phyloP scores from a whole-genome alignment of 2,329 filamentous ascomycete species.

The Neofusicoccum sp. region DNA sequence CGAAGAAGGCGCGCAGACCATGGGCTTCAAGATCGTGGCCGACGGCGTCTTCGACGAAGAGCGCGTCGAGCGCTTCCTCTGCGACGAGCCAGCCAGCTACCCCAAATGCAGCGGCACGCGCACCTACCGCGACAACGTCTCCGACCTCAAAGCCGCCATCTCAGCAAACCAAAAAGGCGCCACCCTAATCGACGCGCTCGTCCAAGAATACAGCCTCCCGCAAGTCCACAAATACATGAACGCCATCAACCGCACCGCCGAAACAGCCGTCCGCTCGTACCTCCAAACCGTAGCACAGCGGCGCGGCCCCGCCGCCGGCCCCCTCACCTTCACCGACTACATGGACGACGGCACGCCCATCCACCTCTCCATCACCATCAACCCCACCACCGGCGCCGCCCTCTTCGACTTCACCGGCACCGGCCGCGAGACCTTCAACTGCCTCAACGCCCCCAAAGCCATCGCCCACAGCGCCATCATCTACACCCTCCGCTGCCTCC shows the following conservation, averaged over 20 bases:
- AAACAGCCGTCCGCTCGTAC: slow-evolving; percentile 19
- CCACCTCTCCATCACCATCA: slow-evolving; percentile 34
- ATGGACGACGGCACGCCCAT: slow-evolving; percentile 44
- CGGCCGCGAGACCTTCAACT: slow-evolving; percentile 33
- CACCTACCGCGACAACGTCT: slow-evolving; percentile 20
- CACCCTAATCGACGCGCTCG: slow-evolving; percentile 17
- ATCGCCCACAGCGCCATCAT: slow-evolving; percentile 37
- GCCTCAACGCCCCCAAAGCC: slow-evolving; percentile 39
- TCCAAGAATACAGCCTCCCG: slow-evolving; percentile 7
- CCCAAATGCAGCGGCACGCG: slow-evolving; percentile 41
- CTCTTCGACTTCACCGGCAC: slow-evolving; percentile 44
- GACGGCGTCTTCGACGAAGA: slow-evolving; percentile 38
- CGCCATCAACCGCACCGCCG: slow-evolving; percentile 21
- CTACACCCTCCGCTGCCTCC: slow-evolving; percentile 31
- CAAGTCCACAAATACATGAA: slow-evolving; percentile 21
- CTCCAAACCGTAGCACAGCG: not conserved
- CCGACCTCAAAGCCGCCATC: slow-evolving; percentile 22
- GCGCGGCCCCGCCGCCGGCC: not conserved
- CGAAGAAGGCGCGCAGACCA: slow-evolving; percentile 46
- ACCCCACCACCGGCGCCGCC: slow-evolving; percentile 30
- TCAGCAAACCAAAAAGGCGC: slow-evolving; percentile 20
- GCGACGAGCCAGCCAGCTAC: slow-evolving; percentile 33
- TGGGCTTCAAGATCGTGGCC: slow-evolving; percentile 22
- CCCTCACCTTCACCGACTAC: slow-evolving; percentile 31
- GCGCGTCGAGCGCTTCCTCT: slow-evolving; percentile 31